Conservation (phyloP, 2,329 filamentous ascomycete species). For the Clarireedia paspali region DNA sequence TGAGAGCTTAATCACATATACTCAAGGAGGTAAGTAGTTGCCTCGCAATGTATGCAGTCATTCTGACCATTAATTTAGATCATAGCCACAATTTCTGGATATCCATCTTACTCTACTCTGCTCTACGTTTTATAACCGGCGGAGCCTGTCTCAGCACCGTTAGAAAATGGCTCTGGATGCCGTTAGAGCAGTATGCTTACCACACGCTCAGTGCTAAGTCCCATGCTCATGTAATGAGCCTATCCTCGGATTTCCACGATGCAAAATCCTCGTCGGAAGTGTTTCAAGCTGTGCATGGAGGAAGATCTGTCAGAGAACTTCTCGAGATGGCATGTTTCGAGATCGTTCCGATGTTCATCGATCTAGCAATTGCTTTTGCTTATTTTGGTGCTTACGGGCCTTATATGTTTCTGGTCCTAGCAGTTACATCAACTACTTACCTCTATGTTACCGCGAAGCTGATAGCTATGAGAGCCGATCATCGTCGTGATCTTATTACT, state of each 20-base stretch:
- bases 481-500: constrained; percentile 30
- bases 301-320: constrained; percentile 49
- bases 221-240: constrained; percentile 60
- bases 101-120: constrained; percentile 43
- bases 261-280: constrained; percentile 57
- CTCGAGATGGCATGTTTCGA: constrained; percentile 53
- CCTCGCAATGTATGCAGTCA: not conserved
- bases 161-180: constrained; percentile 43
- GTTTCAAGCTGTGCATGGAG: constrained; percentile 57
- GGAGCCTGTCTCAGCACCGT: constrained; percentile 43
- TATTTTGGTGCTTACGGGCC: constrained; percentile 53
- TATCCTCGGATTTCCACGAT: constrained; percentile 65
- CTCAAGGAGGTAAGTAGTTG: constrained; percentile 13
- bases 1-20: constrained; percentile 52
- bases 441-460: constrained; percentile 40
- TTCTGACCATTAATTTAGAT: constrained; percentile 14
- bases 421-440: constrained; percentile 40
- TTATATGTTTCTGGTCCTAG: constrained; percentile 47
- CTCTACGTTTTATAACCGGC: constrained; percentile 41
- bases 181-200: constrained; percentile 50
- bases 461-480: constrained; percentile 26
- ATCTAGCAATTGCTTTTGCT: constrained; percentile 52
- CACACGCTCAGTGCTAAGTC: constrained; percentile 50
- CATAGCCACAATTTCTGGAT: constrained; percentile 40
- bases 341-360: constrained; percentile 53